Percentiles rank a stretch among this genome's conserved stretches.
Evolutionary conservation across 805 yeast genomes (phyloP).

Genomic region (Cyberlindnera euphorbiiphila): DNA sequence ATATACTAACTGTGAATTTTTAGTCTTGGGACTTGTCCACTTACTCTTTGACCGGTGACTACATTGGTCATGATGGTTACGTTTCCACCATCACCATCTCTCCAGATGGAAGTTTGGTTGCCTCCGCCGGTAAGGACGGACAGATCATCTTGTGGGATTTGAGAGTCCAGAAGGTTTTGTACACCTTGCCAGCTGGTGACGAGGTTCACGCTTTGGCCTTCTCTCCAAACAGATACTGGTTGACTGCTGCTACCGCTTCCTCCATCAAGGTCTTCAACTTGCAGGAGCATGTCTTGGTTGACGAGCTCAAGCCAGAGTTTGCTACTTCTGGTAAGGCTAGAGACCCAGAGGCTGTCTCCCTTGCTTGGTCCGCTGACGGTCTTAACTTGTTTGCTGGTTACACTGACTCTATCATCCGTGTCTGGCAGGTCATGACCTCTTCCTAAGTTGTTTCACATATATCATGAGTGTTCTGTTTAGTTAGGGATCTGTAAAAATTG

Average conservation of each 20-base stretch:
- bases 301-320: conserved; percentile 97
- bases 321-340: conserved; percentile 83
- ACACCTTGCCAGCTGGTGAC: conserved; percentile 92
- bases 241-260: conserved; percentile 98
- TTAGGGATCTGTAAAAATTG: conserved; percentile 1
- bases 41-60: conserved; percentile 87
- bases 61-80: conserved; percentile 99
- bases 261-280: conserved; percentile 98
- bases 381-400: conserved; percentile 99
- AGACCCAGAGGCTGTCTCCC: conserved; percentile 97
- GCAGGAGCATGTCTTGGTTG: conserved; percentile 90
- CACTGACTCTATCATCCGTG: conserved; percentile 99
- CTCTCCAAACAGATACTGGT: conserved; percentile 99
- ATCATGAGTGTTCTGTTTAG: background rate
- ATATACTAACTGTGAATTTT: conserved; percentile 42
- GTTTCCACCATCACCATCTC: conserved; percentile 94
- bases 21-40: conserved; percentile 93
- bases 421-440: conserved; percentile 98
- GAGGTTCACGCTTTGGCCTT: conserved; percentile 98
- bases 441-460: conserved; percentile 19
- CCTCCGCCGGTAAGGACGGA: conserved; percentile 99
- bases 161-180: conserved; percentile 76
- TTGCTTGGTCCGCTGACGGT: conserved; percentile 99
- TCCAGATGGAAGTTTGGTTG: conserved; percentile 99
- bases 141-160: conserved; percentile 97